Evolutionary conservation across 179 eudicot genomes (phyloP).

Genomic region (Silene vulgaris): DNA sequence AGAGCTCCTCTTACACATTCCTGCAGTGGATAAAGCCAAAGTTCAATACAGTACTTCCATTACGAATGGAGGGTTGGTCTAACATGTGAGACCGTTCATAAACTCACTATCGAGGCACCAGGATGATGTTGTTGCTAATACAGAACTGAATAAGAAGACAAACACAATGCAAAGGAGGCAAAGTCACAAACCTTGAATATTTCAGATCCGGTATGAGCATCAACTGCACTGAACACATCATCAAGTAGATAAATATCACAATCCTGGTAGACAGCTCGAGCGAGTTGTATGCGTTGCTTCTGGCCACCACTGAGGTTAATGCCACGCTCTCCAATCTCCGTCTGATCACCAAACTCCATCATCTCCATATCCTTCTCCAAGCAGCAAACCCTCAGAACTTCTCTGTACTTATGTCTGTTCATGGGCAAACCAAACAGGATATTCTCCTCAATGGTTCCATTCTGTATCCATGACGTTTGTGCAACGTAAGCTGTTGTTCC

Average conservation of each 20-base stretch:
- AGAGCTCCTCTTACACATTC: slow-evolving; percentile 87
- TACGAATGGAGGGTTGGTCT: too few relatives aligned
- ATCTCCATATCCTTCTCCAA: slow-evolving; percentile 81
- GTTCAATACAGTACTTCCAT: background rate
- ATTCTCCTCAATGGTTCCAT: slow-evolving; percentile 82
- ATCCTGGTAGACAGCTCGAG: slow-evolving; percentile 93
- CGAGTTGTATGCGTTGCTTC: slow-evolving; percentile 91
- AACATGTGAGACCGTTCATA: too few relatives aligned
- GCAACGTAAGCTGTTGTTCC: slow-evolving; percentile 96
- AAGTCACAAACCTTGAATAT: slow-evolving; percentile 64
- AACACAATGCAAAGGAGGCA: background rate
- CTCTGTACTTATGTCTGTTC: slow-evolving; percentile 56
- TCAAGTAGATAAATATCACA: slow-evolving; percentile 88
- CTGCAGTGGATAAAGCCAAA: slow-evolving; percentile 36
- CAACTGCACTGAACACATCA: slow-evolving; percentile 92
- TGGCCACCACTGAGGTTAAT: slow-evolving; percentile 35
- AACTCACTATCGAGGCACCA: too few relatives aligned
- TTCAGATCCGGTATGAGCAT: slow-evolving; percentile 95
- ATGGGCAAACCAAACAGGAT: slow-evolving; percentile 82
- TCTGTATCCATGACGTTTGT: slow-evolving; percentile 96
- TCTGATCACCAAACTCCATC: slow-evolving; percentile 96
- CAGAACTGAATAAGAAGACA: background rate
- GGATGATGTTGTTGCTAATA: too few relatives aligned
- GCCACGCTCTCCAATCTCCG: slow-evolving; percentile 99
- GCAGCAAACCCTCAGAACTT: slow-evolving; percentile 65